Conservation (phyloP, 768 basidiomycete genomes). For the Suillus decipiens region DNA sequence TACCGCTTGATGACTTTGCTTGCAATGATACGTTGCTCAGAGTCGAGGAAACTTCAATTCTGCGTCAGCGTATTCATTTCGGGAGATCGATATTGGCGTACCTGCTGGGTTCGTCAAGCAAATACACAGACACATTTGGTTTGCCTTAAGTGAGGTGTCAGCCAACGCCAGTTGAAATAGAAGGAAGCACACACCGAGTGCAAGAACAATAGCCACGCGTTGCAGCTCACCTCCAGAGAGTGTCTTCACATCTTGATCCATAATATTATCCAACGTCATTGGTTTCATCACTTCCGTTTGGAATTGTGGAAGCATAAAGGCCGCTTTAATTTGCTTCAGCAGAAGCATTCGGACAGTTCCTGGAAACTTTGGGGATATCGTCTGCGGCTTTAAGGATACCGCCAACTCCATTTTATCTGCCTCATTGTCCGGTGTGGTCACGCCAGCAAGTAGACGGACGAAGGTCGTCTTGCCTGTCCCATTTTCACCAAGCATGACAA, state of each 20-base stretch:
- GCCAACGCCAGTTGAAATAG: not conserved
- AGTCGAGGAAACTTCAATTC: slow-evolving; percentile 83
- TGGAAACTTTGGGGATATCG: slow-evolving; percentile 96
- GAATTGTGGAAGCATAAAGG: slow-evolving; percentile 99
- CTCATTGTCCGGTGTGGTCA: slow-evolving; percentile 77
- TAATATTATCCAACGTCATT: slow-evolving; percentile 91
- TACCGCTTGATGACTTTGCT: slow-evolving; percentile 97
- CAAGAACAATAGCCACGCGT: slow-evolving; percentile 93
- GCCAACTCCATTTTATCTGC: slow-evolving; percentile 77
- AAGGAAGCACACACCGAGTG: slow-evolving; percentile 58
- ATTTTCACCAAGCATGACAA: slow-evolving; percentile 99
- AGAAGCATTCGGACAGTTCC: slow-evolving; percentile 96
- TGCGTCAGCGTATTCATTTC: not conserved
- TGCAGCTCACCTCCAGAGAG: slow-evolving; percentile 98
- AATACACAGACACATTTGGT: slow-evolving; percentile 82
- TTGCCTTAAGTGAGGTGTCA: slow-evolving; percentile 48
- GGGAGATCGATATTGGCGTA: slow-evolving; percentile 34
- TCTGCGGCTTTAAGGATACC: slow-evolving; percentile 98
- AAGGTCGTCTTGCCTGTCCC: slow-evolving; percentile 99
- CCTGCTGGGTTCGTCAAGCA: slow-evolving; percentile 93
- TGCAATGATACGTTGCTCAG: slow-evolving; percentile 98
- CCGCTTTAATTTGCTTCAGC: slow-evolving; percentile 89
- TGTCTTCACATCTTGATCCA: slow-evolving; percentile 98
- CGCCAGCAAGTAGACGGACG: slow-evolving; percentile 92
- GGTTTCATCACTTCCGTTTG: slow-evolving; percentile 97